Evolutionary conservation across 441 rosid genomes (phyloP).

Genomic region (Croton setiger): DNA sequence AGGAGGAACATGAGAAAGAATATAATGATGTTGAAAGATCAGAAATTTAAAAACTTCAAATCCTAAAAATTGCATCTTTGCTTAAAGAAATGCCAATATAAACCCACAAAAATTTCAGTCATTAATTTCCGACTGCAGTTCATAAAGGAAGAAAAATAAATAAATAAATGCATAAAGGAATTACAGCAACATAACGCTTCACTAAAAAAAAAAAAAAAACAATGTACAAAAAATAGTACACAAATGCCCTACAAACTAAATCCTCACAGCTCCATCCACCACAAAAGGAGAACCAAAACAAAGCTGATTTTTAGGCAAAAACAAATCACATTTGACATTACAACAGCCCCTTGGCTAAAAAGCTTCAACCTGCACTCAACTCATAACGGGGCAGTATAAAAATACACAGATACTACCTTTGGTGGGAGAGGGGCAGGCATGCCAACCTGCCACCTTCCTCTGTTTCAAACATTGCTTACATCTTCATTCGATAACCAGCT

Average conservation of each 20-base stretch:
- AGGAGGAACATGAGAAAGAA: too few relatives aligned
- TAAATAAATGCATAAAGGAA: not conserved
- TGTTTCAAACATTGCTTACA: conserved; percentile 21
- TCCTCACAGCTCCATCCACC: conserved; percentile 37
- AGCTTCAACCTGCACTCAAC: conserved; percentile 28
- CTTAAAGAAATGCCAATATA: not conserved
- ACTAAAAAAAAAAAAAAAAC: conserved; percentile 19
- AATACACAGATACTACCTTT: conserved; percentile 27
- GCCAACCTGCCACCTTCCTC: conserved; percentile 35
- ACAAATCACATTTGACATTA: conserved; percentile 23
- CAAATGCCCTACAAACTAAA: conserved; percentile 28
- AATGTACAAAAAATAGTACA: conserved; percentile 35
- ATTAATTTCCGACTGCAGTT: not conserved
- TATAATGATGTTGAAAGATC: too few relatives aligned
- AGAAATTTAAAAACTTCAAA: too few relatives aligned
- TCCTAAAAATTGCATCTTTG: too few relatives aligned
- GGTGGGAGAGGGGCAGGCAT: conserved; percentile 32
- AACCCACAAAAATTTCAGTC: too few relatives aligned
- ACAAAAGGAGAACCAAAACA: conserved; percentile 19
- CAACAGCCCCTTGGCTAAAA: conserved; percentile 18
- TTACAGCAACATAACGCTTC: conserved; percentile 26
- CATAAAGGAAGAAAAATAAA: not conserved
- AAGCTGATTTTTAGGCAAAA: conserved; percentile 8
- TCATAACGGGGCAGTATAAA: conserved; percentile 19
- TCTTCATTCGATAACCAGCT: conserved; percentile 31